Evolutionary conservation across 495 filamentous ascomycete species (phyloP), one percentile per base, ranked within the genome.

Genomic region (Hypoxylon rickii): DNA sequence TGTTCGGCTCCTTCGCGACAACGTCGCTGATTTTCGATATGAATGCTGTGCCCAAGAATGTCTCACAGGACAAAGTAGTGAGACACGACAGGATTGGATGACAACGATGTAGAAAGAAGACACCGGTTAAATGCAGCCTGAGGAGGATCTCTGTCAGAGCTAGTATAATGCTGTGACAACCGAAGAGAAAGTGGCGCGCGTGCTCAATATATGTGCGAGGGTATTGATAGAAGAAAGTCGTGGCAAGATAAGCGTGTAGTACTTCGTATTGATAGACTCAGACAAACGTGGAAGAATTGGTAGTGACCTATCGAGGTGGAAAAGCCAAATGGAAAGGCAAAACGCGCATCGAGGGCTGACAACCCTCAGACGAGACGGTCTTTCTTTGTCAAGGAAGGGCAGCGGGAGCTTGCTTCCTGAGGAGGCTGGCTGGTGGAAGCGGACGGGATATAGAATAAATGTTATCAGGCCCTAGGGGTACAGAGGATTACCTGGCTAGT

Each of bases 371-470:
- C 58, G 62, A 55, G 60, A 68, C 58, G 57, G 51, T 34, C 20
- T 58, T 61, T 51, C 66, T 68, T 68, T 68, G 66, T 68, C 32
- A 16, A 55, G 52, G 34, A 39, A 29, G 41, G 49, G 44, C 49
- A 58, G 44, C 58, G 45, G 65, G 62, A 54, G 44, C 62, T 61
- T 68, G 52, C 58, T 63, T 65, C 51, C 47, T 51, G 16, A 39
- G 59, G 55, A 57, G 56, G 52, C 32, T 52, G 63, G 50, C 40
- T 55, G 36, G 50, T 42, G 13, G 45, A 49, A 31, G 51, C 24
- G 39, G 46, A 44, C 50, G 55, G 54, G 55, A 62, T 58, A 53
- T 55, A 33, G 53, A 54, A 51, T 54, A 55, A 39, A 32, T 55
- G 46, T 21, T 55, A 60, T 37, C 29, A 47, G 48, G 16, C 47